Percentiles rank a stretch among this genome's conserved stretches.
Evolutionary conservation across 148 eudicot species (phyloP).

Genomic region (Rhododendron kiyosumense): DNA sequence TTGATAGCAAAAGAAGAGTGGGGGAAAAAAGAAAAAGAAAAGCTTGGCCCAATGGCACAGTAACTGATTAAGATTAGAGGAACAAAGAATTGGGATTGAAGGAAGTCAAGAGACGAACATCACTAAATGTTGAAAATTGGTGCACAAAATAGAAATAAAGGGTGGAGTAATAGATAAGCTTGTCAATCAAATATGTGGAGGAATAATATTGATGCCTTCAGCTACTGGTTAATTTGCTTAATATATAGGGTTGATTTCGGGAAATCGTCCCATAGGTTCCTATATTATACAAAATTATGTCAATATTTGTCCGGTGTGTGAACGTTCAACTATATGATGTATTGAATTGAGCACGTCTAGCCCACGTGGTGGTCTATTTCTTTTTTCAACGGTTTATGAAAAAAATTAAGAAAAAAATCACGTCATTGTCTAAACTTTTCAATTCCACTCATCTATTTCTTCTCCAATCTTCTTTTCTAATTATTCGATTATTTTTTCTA

Average conservation of each 20-base stretch:
- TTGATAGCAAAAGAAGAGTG: not conserved
- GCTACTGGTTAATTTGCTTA: not conserved
- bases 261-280: not conserved
- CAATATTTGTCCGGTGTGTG: not conserved
- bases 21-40: too few relatives aligned
- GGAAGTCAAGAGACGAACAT: slow-evolving; percentile 4
- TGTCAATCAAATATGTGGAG: not conserved
- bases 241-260: not conserved
- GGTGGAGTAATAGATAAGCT: not conserved
- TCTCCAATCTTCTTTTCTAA: not conserved
- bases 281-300: not conserved
- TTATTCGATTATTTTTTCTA: not conserved
- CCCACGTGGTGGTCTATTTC: not conserved
- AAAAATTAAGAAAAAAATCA: not conserved
- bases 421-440: not conserved
- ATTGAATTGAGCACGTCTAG: not conserved
- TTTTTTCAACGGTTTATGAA: not conserved
- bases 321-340: not conserved
- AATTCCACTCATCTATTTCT: not conserved
- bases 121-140: not conserved
- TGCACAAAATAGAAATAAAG: not conserved
- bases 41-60: not conserved
- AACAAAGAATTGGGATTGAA: not conserved
- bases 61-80: not conserved
- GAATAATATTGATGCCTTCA: not conserved